Conservation (phyloP, 306 rosid genomes). For the Adenanthera pavonina region DNA sequence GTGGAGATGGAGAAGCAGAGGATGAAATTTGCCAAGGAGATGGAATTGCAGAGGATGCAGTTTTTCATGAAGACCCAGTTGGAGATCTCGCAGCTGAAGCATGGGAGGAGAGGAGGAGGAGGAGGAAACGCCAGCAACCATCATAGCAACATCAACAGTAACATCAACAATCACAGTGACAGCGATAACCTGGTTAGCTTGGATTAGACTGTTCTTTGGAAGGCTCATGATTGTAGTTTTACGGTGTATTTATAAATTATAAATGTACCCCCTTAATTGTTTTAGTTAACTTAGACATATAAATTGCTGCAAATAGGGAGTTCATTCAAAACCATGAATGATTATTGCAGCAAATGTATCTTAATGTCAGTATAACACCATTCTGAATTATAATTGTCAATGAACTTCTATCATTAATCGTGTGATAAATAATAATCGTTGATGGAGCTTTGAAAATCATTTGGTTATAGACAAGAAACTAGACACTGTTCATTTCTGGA, state of each 20-base stretch:
- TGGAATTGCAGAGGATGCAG: constrained; percentile 97
- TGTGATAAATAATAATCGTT: neutral
- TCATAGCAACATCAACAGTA: constrained; percentile 47
- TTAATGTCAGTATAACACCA: constrained; percentile 36
- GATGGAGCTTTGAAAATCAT: neutral
- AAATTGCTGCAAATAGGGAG: constrained; percentile 37
- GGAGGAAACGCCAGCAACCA: constrained; percentile 62
- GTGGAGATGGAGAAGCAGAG: constrained; percentile 99
- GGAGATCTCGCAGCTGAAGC: constrained; percentile 90
- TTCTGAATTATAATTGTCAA: constrained; percentile 30
- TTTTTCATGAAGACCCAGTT: constrained; percentile 92
- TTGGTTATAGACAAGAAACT: neutral
- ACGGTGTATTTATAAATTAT: constrained; percentile 40
- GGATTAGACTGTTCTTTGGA: constrained; percentile 42
- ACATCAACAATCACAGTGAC: constrained; percentile 67
- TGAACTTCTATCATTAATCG: neutral
- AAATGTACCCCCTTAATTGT: neutral
- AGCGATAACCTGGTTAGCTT: constrained; percentile 61
- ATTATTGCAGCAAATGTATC: constrained; percentile 44
- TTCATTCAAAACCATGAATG: constrained; percentile 19
- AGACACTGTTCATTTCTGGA: neutral
- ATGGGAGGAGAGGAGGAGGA: constrained; percentile 57
- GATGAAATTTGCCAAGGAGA: constrained; percentile 82
- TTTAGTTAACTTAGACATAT: constrained; percentile 38
- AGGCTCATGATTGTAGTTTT: constrained; percentile 34